phyloP scores from a whole-genome alignment of 495 filamentous ascomycete species.

The Talaromyces proteolyticus region DNA sequence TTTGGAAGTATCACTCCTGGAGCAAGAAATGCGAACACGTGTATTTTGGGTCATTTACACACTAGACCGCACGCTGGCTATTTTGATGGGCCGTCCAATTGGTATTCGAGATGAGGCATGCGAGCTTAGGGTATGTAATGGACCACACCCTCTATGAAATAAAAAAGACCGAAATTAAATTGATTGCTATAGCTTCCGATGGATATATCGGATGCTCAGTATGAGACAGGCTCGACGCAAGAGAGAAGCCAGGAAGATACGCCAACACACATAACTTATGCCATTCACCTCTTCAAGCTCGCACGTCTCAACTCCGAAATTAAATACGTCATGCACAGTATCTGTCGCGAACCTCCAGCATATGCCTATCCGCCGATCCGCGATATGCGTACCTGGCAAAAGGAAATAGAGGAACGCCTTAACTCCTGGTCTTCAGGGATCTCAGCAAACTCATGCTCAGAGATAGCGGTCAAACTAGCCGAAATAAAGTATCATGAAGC shows the following conservation, averaged over 20 bases:
- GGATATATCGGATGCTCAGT: conserved; percentile 23
- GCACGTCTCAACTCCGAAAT: conserved; percentile 41
- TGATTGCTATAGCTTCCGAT: conserved; percentile 20
- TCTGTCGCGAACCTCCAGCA: conserved; percentile 27
- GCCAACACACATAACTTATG: conserved; percentile 31
- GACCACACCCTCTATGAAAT: background rate
- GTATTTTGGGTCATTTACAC: conserved; percentile 44
- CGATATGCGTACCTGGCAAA: conserved; percentile 35
- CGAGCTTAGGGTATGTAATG: conserved; percentile 32
- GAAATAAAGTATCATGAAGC: conserved; percentile 35
- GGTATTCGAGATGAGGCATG: conserved; percentile 44
- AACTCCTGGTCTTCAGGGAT: conserved; percentile 24
- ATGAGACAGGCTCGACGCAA: conserved; percentile 5
- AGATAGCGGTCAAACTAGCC: conserved; percentile 12
- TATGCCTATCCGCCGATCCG: conserved; percentile 33
- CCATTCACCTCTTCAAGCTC: conserved; percentile 37
- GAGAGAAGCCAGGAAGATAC: conserved; percentile 2
- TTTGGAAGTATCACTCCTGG: conserved; percentile 28
- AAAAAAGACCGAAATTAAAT: conserved; percentile 2
- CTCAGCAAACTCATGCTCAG: conserved; percentile 8
- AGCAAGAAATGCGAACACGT: conserved; percentile 42
- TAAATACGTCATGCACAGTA: conserved; percentile 42
- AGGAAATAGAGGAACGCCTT: conserved; percentile 27
- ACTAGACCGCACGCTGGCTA: conserved; percentile 38
- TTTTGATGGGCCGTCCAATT: conserved; percentile 44